Percentiles rank a stretch among this genome's conserved stretches.
phyloP scores from a whole-genome alignment of 1,284 basidiomycete genomes.

The Pascua guehoae region DNA sequence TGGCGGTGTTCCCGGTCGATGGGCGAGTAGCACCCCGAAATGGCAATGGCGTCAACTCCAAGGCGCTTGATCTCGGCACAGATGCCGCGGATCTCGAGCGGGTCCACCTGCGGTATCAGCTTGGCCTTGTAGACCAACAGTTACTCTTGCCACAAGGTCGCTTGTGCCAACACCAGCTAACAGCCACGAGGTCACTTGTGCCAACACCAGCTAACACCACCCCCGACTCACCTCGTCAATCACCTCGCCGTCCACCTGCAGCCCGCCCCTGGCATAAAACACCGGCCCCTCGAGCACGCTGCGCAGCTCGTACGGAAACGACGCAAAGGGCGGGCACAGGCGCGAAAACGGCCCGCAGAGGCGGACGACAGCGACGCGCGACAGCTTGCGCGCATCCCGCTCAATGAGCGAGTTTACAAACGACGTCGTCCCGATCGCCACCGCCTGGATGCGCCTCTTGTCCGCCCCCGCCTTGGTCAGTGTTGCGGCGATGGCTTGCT shows the following conservation, averaged over 20 bases:
- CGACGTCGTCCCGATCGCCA: slow-evolving; percentile 38
- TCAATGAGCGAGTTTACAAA: slow-evolving; percentile 41
- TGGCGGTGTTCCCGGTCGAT: slow-evolving; percentile 33
- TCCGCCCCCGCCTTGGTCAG: slow-evolving; percentile 4
- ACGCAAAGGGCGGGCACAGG: slow-evolving; percentile 30
- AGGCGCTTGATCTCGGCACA: slow-evolving; percentile 30
- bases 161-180: no score
- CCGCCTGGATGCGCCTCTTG: slow-evolving; percentile 23
- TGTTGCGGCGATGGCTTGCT: slow-evolving; percentile 18
- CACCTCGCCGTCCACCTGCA: slow-evolving; percentile 37
- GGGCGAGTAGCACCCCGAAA: slow-evolving; percentile 36
- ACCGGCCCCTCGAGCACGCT: slow-evolving; percentile 30
- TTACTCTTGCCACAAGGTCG: no score
- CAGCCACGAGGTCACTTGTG: no score
- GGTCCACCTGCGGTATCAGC: slow-evolving; percentile 24
- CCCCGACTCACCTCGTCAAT: slow-evolving; percentile 19
- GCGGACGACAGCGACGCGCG: slow-evolving; percentile 36
- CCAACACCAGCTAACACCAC: no score
- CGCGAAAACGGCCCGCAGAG: slow-evolving; percentile 33
- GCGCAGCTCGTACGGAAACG: slow-evolving; percentile 34
- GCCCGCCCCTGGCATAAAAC: slow-evolving; percentile 31
- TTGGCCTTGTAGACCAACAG: no score
- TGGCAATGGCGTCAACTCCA: slow-evolving; percentile 32
- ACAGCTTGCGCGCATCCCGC: slow-evolving; percentile 23
- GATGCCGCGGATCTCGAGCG: slow-evolving; percentile 28